Base-by-base conservation (phyloP, 495 filamentous ascomycete genomes). In the Penicillium goetzii region DNA sequence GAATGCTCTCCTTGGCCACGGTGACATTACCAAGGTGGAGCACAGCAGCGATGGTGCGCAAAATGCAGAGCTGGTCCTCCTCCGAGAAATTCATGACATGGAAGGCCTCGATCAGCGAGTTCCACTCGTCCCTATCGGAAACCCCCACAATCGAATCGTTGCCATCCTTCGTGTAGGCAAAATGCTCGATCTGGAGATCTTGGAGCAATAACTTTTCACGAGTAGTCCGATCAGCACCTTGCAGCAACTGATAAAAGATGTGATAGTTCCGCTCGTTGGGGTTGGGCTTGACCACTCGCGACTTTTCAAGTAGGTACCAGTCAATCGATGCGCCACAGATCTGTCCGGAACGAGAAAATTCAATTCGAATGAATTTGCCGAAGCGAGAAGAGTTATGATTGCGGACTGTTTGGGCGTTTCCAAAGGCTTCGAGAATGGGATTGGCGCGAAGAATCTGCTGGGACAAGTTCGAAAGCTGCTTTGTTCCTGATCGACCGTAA, bases 301-400 rank as follows among this genome's bases (percentile, higher is more conserved):
- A 98, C 72, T 99, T 99, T 69, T 99, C 96, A 12, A 99, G 76
- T 0, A 99, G 83, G 76, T 98, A 98, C 96, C 96, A 99, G 73
- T 99, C 93, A 51, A 99, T 97, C 78, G 89, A 97, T 28, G 96
- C 96, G 15, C 96, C 96, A 34, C 90, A 92, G 62, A 99, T 98
- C 38, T 96, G 91, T 14, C 96, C 96, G 40, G 88, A 86, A 34
- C 92, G 85, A 14, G 89, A 92, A 73, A 99, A 97, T 71, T 97
- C 92, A 68, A 99, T 98, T 41, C 96, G 84, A 73, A 99, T 99
- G 74, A 99, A 99, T 77, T 99, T 99, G 63, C 96, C 96, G 74
- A 99, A 99, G 58, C 96, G 87, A 10, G 96, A 99, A 3, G 96
- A 98, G 75, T 99, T 99, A 80, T 99, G 94, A 70, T 99, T 99